Percentiles rank a stretch among this genome's conserved stretches.
Conservation (phyloP, 2,329 filamentous ascomycete species). For the Scedosporium apiospermum region DNA sequence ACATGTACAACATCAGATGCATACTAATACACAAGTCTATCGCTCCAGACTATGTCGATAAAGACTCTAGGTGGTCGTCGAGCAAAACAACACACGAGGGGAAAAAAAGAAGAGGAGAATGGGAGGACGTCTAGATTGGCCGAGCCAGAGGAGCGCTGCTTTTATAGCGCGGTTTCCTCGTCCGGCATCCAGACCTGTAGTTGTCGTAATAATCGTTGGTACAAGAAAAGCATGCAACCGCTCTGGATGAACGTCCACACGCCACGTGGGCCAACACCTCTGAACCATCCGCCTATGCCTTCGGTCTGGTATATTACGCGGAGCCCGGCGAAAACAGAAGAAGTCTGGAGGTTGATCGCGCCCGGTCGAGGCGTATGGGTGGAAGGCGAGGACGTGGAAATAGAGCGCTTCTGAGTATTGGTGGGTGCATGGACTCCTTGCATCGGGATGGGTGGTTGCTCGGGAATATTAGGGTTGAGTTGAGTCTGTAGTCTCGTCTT, state of each 20-base stretch:
- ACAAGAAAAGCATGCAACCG: conserved; percentile 91
- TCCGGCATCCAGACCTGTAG: conserved; percentile 46
- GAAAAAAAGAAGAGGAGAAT: conserved; percentile 1
- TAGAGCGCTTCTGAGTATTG: conserved; percentile 53
- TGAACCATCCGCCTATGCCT: conserved; percentile 82
- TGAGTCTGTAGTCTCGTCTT: conserved; percentile 97
- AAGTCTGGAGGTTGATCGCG: conserved; percentile 74
- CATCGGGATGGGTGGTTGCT: conserved; percentile 8
- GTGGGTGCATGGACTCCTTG: conserved; percentile 11
- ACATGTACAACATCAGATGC: not conserved
- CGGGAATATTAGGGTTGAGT: conserved; percentile 37
- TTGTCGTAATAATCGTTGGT: conserved; percentile 75
- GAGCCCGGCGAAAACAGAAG: conserved; percentile 76
- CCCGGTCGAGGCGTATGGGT: conserved; percentile 74
- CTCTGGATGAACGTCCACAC: conserved; percentile 98
- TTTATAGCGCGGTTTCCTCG: conserved; percentile 16
- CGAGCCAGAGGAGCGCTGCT: not conserved
- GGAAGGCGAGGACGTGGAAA: conserved; percentile 84
- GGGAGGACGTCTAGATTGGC: conserved; percentile 12
- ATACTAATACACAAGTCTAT: conserved; percentile 7
- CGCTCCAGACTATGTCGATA: conserved; percentile 5
- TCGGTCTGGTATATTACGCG: conserved; percentile 84
- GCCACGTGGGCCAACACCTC: conserved; percentile 82
- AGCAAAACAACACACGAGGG: not conserved
- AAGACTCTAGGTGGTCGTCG: not conserved